Evolutionary conservation across 192 early-diverging fungal species (phyloP).

Genomic region (Linnemannia elongata): DNA sequence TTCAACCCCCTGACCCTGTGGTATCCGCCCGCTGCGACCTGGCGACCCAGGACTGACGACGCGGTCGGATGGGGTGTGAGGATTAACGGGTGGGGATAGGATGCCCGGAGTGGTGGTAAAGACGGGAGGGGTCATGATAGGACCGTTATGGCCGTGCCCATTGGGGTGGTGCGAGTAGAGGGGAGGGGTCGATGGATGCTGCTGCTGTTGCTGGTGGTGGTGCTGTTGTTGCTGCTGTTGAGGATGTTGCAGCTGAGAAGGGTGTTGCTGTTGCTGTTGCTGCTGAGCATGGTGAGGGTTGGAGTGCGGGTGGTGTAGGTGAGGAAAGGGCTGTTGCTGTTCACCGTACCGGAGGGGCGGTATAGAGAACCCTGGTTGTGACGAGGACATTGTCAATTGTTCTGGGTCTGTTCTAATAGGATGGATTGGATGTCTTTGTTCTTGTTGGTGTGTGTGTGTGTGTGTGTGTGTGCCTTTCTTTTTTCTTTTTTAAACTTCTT

Average conservation of each 20-base stretch:
- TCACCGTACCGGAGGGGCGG: slow-evolving; percentile 20
- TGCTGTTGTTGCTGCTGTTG: slow-evolving; percentile 20
- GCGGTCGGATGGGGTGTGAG: slow-evolving; percentile 28
- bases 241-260: slow-evolving; percentile 8
- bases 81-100: slow-evolving; percentile 25
- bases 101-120: slow-evolving; percentile 34
- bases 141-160: neutral
- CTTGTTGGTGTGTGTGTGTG: no score
- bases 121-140: slow-evolving; percentile 22
- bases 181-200: slow-evolving; percentile 14
- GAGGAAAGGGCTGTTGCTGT: neutral
- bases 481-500: neutral
- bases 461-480: neutral
- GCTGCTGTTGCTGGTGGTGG: slow-evolving; percentile 5
- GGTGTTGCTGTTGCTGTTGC: neutral
- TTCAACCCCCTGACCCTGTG: neutral
- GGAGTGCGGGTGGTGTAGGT: neutral
- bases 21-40: slow-evolving; percentile 12
- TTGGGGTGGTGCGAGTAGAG: slow-evolving; percentile 3
- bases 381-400: slow-evolving; percentile 4
- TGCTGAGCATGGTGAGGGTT: neutral
- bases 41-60: slow-evolving; percentile 19
- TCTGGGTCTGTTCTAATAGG: neutral
- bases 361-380: slow-evolving; percentile 24
- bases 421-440: neutral